Conservation (phyloP, 2,329 filamentous ascomycete genomes). For the Colletotrichum liaoningense region DNA sequence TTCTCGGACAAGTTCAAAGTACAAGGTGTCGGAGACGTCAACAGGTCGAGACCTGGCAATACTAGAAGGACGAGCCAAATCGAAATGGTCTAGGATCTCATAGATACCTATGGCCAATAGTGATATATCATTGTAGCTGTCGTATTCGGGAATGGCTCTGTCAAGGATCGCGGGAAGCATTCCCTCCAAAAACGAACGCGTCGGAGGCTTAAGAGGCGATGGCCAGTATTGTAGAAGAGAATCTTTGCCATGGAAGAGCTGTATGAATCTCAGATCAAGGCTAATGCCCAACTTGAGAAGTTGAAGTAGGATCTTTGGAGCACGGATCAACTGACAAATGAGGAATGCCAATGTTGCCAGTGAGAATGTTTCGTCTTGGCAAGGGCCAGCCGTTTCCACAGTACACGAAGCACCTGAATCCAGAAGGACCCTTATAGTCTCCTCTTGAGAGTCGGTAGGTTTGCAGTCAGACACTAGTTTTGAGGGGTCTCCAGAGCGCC, state of each 20-base stretch:
- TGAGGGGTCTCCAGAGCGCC: slow-evolving; percentile 13
- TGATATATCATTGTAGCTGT: background rate
- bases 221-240: slow-evolving; percentile 17
- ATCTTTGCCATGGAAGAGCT: slow-evolving; percentile 4
- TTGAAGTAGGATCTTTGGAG: background rate
- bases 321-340: slow-evolving; percentile 5
- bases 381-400: background rate
- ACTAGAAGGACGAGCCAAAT: background rate
- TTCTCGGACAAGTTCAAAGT: background rate
- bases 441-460: slow-evolving; percentile 26
- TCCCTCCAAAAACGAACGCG: background rate
- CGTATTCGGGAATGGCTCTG: background rate
- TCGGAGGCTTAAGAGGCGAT: background rate
- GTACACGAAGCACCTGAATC: slow-evolving; percentile 33
- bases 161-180: slow-evolving; percentile 18
- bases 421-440: slow-evolving; percentile 44
- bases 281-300: background rate
- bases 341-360: slow-evolving; percentile 25
- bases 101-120: background rate
- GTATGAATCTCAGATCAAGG: slow-evolving; percentile 5
- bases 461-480: background rate
- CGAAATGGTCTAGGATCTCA: background rate
- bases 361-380: slow-evolving; percentile 4
- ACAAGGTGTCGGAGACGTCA: background rate
- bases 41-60: background rate